Percentiles rank a stretch among this genome's conserved stretches.
Evolutionary conservation across 805 yeast species (phyloP).

Genomic region (Naumovozyma dairenensis): DNA sequence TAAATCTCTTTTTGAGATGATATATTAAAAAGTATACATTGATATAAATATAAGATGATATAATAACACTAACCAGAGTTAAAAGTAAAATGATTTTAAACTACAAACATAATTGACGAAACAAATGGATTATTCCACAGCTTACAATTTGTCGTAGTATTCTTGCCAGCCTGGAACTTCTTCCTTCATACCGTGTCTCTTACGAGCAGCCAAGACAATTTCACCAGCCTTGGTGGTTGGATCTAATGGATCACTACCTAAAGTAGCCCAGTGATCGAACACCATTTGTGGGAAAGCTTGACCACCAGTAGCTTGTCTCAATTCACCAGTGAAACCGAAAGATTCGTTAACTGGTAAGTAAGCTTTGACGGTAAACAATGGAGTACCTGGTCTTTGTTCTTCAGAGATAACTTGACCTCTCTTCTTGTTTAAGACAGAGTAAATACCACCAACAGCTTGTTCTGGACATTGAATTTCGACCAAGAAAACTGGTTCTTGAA

Average conservation of each 20-base stretch:
- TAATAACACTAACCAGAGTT: slow-evolving; percentile 1
- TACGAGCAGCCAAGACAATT: slow-evolving; percentile 63
- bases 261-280: slow-evolving; percentile 95
- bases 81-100: not conserved
- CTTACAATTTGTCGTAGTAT: slow-evolving; percentile 86
- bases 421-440: slow-evolving; percentile 98
- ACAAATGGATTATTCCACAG: slow-evolving; percentile 5
- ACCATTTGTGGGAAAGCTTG: slow-evolving; percentile 99
- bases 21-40: slow-evolving; percentile 1
- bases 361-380: slow-evolving; percentile 99
- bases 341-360: slow-evolving; percentile 99
- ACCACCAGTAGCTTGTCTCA: slow-evolving; percentile 99
- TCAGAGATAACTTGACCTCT: slow-evolving; percentile 99
- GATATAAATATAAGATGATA: not conserved
- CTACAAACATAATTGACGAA: slow-evolving; percentile 10
- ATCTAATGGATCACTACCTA: slow-evolving; percentile 89
- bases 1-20: no score
- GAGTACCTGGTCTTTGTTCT: slow-evolving; percentile 99
- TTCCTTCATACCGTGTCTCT: slow-evolving; percentile 95
- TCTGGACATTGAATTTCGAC: slow-evolving; percentile 99
- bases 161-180: slow-evolving; percentile 98
- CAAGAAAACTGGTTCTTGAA: slow-evolving; percentile 98
- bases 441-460: slow-evolving; percentile 99
- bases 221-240: slow-evolving; percentile 63
- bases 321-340: slow-evolving; percentile 99